Evolutionary conservation across 2,329 filamentous ascomycete species (phyloP).

Genomic region (Aspergillus sp.): DNA sequence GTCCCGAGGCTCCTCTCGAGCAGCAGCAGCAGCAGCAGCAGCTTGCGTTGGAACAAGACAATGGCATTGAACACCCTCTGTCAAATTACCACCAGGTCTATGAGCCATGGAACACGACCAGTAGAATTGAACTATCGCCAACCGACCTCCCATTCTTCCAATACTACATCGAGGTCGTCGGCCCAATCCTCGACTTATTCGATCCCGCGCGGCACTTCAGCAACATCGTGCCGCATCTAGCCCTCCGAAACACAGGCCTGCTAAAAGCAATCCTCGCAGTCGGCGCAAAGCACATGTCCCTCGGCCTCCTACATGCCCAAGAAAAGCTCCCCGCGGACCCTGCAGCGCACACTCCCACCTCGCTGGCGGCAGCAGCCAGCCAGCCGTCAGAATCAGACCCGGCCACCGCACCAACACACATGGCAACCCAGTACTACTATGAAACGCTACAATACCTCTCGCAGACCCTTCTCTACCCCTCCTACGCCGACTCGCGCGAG

Average conservation of each 20-base stretch:
- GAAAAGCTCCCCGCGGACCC: background rate
- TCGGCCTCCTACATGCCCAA: background rate
- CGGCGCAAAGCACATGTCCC: slow-evolving; percentile 9
- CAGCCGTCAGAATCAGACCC: background rate
- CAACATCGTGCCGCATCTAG: slow-evolving; percentile 15
- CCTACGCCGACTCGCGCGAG: slow-evolving; percentile 53
- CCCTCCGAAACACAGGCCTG: slow-evolving; percentile 10
- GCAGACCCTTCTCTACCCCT: slow-evolving; percentile 55
- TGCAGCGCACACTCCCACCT: background rate
- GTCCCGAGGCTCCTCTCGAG: background rate
- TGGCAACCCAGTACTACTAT: slow-evolving; percentile 54
- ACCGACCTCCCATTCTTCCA: slow-evolving; percentile 8
- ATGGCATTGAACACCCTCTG: background rate
- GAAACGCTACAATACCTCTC: slow-evolving; percentile 61
- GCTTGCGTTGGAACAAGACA: background rate
- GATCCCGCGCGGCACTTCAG: slow-evolving; percentile 15
- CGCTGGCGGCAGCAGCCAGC: background rate
- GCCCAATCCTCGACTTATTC: slow-evolving; percentile 16
- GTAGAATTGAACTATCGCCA: slow-evolving; percentile 3
- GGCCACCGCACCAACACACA: slow-evolving; percentile 3
- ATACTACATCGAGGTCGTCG: slow-evolving; percentile 11
- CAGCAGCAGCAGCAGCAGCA: background rate
- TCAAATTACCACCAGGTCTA: slow-evolving; percentile 1
- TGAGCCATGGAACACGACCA: slow-evolving; percentile 13
- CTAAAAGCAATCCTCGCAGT: slow-evolving; percentile 9